phyloP scores from a whole-genome alignment of 768 basidiomycete species.

The Russula earlei region DNA sequence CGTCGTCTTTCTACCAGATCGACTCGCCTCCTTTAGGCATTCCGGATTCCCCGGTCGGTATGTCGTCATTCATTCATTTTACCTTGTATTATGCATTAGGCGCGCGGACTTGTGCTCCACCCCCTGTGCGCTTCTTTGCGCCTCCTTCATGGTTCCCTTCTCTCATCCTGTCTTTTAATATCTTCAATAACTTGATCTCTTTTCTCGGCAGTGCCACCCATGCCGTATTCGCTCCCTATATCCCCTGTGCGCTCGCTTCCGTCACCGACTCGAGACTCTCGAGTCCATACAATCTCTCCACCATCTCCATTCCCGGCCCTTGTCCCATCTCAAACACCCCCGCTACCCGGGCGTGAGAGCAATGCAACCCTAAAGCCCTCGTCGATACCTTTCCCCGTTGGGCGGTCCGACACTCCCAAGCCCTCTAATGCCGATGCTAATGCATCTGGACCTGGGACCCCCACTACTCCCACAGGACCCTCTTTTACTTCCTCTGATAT shows the following conservation, averaged over 20 bases:
- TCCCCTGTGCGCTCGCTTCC: background rate
- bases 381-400: conserved; percentile 22
- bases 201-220: conserved; percentile 7
- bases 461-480: conserved; percentile 11
- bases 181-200: background rate
- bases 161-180: conserved; percentile 3
- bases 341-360: background rate
- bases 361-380: background rate
- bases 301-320: conserved; percentile 18
- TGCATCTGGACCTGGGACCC: conserved; percentile 23
- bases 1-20: conserved; percentile 16
- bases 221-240: background rate
- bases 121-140: background rate
- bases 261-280: background rate
- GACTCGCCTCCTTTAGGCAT: conserved; percentile 29
- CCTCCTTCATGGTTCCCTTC: background rate
- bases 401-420: conserved; percentile 18
- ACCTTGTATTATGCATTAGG: background rate
- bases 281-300: conserved; percentile 2
- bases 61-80: conserved; percentile 18
- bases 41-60: background rate
- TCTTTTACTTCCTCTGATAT: conserved; percentile 50
- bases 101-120: conserved; percentile 1
- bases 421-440: conserved; percentile 8
- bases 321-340: conserved; percentile 2